These are phyloP conservation scores for Huntiella omanensis DNA, from an alignment of 2,329 filamentous ascomycete species.

Conservation along the genomic window DNA sequence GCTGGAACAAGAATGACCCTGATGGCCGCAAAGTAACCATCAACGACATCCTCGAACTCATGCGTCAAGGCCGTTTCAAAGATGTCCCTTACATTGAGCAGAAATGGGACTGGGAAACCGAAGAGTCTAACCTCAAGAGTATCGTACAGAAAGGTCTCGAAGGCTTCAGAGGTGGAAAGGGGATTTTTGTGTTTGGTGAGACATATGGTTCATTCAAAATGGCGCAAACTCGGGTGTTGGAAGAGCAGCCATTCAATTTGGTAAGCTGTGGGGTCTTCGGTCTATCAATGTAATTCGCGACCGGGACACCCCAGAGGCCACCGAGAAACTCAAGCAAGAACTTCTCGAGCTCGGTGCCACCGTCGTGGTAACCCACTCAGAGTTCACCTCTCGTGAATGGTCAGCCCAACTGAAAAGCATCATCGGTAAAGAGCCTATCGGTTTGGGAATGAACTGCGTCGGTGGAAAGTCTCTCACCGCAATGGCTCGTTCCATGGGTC, in stretches of 20 bases:
- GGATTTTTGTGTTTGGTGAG: conserved; percentile 63
- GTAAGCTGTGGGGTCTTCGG: conserved; percentile 65
- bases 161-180: conserved; percentile 75
- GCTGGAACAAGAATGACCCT: conserved; percentile 63
- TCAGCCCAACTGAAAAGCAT: conserved; percentile 35
- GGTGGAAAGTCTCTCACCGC: conserved; percentile 69
- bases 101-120: conserved; percentile 66
- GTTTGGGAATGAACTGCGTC: conserved; percentile 79
- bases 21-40: conserved; percentile 61
- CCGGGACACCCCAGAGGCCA: conserved; percentile 43
- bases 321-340: conserved; percentile 37
- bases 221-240: conserved; percentile 91
- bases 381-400: conserved; percentile 41
- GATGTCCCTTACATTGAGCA: conserved; percentile 72
- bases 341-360: conserved; percentile 35
- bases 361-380: conserved; percentile 35
- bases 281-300: conserved; percentile 80
- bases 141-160: conserved; percentile 69
- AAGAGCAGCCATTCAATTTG: conserved; percentile 77
- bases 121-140: conserved; percentile 45
- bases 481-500: conserved; percentile 54
- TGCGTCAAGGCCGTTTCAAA: conserved; percentile 56
- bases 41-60: conserved; percentile 64
- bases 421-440: conserved; percentile 56
- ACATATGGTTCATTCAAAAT: conserved; percentile 93